Evolutionary conservation across 164 flowering plant species (phyloP).

Genomic region (Berberis vulgaris): DNA sequence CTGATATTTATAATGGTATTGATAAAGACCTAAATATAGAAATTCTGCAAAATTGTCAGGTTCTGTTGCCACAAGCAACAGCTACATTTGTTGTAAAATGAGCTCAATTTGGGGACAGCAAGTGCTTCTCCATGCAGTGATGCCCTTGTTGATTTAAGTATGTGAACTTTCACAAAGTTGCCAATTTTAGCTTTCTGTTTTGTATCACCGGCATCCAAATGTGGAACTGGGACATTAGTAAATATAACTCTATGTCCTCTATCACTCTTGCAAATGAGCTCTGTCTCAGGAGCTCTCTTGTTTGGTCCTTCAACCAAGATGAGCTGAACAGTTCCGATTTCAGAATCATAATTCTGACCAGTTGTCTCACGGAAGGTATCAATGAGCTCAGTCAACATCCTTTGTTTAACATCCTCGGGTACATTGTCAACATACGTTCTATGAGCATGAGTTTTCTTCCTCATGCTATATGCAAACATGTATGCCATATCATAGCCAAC

Average conservation of each 20-base stretch:
- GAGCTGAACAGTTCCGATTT: constrained; percentile 70
- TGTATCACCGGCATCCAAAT: constrained; percentile 17
- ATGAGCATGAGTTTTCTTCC: constrained; percentile 97
- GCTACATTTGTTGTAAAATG: constrained; percentile 36
- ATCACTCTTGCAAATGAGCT: constrained; percentile 89
- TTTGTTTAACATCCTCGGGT: constrained; percentile 77
- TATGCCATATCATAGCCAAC: constrained; percentile 98
- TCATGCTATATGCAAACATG: constrained; percentile 99
- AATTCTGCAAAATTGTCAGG: neutral
- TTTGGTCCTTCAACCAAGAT: constrained; percentile 29
- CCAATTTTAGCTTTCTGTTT: constrained; percentile 53
- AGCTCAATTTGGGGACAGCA: constrained; percentile 59
- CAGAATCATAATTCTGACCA: constrained; percentile 68
- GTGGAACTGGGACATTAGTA: constrained; percentile 34
- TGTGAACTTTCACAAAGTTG: constrained; percentile 83
- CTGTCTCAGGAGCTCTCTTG: constrained; percentile 65
- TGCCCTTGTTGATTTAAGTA: constrained; percentile 66
- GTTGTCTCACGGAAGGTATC: constrained; percentile 84
- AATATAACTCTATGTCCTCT: constrained; percentile 59
- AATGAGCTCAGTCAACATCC: constrained; percentile 78
- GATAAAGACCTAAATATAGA: no score
- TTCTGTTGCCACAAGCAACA: constrained; percentile 31
- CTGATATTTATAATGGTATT: neutral
- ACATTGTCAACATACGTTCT: constrained; percentile 83
- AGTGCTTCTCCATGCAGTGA: constrained; percentile 80